phyloP scores from a whole-genome alignment of 495 filamentous ascomycete genomes.

The Podospora tetraspora region DNA sequence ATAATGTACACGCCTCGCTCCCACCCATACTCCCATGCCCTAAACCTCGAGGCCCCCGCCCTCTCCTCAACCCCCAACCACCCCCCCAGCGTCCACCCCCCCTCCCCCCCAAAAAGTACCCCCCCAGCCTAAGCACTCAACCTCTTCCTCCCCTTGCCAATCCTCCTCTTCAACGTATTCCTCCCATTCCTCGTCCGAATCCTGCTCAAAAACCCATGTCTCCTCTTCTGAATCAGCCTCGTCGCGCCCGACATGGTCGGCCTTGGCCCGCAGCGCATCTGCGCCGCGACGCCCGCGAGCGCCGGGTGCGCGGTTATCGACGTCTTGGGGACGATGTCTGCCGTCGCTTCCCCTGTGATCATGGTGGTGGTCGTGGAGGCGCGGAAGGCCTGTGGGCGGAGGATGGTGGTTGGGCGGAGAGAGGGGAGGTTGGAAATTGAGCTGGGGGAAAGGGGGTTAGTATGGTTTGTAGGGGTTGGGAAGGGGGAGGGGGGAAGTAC shows the following conservation, averaged over 20 bases:
- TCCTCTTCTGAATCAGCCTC: constrained; percentile 45
- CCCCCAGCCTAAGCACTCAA: constrained; percentile 28
- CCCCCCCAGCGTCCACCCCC: too few relatives aligned
- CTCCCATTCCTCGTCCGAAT: constrained; percentile 34
- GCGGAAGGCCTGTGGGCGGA: background rate
- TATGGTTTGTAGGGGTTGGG: background rate
- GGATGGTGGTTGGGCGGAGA: background rate
- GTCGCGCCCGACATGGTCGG: constrained; percentile 38
- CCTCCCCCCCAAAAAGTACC: background rate
- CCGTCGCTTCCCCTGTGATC: background rate
- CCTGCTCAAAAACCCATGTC: constrained; percentile 44
- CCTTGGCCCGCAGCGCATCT: constrained; percentile 44
- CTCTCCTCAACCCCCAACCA: background rate
- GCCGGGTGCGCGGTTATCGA: constrained; percentile 37
- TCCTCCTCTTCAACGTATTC: constrained; percentile 36
- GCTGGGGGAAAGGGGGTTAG: background rate
- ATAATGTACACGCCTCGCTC: background rate
- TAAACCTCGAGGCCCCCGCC: too few relatives aligned
- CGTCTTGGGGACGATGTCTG: constrained; percentile 36
- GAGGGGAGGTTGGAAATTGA: background rate
- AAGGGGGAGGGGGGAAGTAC: background rate
- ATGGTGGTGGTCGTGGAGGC: background rate
- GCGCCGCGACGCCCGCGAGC: constrained; percentile 27
- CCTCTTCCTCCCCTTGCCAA: constrained; percentile 36
- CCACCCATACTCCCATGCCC: too few relatives aligned